These are phyloP conservation scores for Saturnispora gosingensis DNA, from an alignment of 805 yeast genomes.

Conservation along the genomic window DNA sequence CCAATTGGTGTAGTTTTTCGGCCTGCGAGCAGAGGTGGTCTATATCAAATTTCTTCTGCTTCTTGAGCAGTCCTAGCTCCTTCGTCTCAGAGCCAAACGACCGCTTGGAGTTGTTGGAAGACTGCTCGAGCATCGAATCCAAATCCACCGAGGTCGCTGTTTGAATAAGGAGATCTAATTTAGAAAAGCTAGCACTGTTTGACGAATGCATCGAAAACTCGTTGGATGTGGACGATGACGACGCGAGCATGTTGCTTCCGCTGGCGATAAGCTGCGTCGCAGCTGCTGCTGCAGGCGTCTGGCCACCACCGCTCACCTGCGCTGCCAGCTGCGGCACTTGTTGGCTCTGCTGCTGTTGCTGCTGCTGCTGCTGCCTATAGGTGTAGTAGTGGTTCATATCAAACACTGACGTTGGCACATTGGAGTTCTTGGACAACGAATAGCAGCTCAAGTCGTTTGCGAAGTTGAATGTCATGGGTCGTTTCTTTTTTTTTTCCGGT, in stretches of 20 bases:
- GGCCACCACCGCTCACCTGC: neutral
- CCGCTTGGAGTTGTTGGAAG: neutral
- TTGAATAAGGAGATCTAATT: conserved; percentile 24
- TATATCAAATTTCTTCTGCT: neutral
- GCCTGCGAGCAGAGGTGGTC: conserved; percentile 7
- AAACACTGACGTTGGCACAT: conserved; percentile 19
- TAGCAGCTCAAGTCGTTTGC: conserved; percentile 25
- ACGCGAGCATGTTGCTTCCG: neutral
- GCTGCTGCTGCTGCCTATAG: conserved; percentile 10
- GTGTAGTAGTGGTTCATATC: conserved; percentile 17
- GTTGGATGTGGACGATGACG: neutral
- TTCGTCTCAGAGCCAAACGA: neutral
- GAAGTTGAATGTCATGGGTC: conserved; percentile 12
- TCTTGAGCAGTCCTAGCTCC: neutral
- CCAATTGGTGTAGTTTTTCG: conserved; percentile 2
- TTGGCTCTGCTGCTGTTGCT: neutral
- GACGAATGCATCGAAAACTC: neutral
- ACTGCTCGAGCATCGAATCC: conserved; percentile 3
- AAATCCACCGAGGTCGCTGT: conserved; percentile 21
- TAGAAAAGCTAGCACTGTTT: conserved; percentile 12
- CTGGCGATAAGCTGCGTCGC: neutral
- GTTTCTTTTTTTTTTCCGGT: neutral
- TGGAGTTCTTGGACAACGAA: conserved; percentile 22
- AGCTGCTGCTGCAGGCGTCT: neutral
- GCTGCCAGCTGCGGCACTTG: neutral